Evolutionary conservation across 345 rosid species (phyloP).

Genomic region (Euphorbia peplus): DNA sequence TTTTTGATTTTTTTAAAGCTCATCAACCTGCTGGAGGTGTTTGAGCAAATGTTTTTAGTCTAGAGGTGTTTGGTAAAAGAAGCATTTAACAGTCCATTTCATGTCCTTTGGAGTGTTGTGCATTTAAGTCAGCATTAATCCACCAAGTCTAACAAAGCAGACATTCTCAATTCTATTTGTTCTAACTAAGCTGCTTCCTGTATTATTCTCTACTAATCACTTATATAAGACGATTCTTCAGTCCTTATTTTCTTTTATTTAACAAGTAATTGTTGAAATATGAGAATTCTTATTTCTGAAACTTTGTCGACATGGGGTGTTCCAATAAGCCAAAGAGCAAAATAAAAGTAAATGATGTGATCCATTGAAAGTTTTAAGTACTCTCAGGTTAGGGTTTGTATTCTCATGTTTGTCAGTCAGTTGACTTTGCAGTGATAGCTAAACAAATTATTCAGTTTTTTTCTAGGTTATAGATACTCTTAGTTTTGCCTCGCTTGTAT

Average conservation of each 20-base stretch:
- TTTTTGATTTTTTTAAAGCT: too few species aligned
- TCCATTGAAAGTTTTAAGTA: too few species aligned
- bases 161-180: background rate
- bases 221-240: background rate
- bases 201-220: background rate
- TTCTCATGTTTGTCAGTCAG: background rate
- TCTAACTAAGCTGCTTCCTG: background rate
- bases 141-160: background rate
- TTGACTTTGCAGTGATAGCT: background rate
- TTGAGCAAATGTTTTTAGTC: too few species aligned
- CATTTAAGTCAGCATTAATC: background rate
- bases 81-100: too few species aligned
- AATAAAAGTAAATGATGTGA: too few species aligned
- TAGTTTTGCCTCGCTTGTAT: conserved; percentile 1
- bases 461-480: background rate
- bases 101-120: conserved; percentile 6
- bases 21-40: too few species aligned
- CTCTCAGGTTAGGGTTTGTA: too few species aligned
- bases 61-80: too few species aligned
- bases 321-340: too few species aligned
- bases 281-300: background rate
- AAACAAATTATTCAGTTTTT: background rate
- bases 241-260: background rate
- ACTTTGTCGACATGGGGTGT: background rate
- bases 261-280: background rate